phyloP scores from a whole-genome alignment of 2,329 filamentous ascomycete species.

The Hymenoscyphus scutula region DNA sequence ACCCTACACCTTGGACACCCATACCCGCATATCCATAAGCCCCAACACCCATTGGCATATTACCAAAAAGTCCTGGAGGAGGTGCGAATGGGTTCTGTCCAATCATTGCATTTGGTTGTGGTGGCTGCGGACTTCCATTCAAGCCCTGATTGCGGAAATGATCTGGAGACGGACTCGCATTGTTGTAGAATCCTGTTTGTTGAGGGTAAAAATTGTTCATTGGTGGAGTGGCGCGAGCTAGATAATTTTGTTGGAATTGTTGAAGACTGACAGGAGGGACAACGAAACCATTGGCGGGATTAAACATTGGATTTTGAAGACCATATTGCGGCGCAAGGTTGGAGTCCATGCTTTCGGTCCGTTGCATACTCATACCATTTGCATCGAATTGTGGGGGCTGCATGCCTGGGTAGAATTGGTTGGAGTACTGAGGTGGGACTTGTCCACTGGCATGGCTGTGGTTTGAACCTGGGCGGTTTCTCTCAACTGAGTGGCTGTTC shows the following conservation, averaged over 20 bases:
- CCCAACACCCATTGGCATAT: constrained; percentile 46
- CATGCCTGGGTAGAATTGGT: constrained; percentile 54
- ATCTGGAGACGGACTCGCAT: constrained; percentile 49
- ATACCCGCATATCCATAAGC: constrained; percentile 46
- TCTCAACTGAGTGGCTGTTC: constrained; percentile 44
- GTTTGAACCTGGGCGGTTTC: constrained; percentile 55
- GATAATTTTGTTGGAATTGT: constrained; percentile 59
- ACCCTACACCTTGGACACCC: constrained; percentile 49
- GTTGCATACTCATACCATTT: constrained; percentile 47
- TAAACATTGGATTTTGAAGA: constrained; percentile 53
- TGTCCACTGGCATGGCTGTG: constrained; percentile 49
- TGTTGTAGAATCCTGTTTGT: constrained; percentile 50
- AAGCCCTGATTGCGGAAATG: constrained; percentile 54
- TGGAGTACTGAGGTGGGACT: constrained; percentile 43
- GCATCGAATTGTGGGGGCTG: constrained; percentile 48
- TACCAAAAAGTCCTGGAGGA: constrained; percentile 47
- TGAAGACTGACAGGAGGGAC: constrained; percentile 51
- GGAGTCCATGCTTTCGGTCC: constrained; percentile 52
- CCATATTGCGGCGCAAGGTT: constrained; percentile 49
- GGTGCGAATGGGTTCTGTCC: constrained; percentile 45
- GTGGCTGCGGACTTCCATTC: constrained; percentile 48
- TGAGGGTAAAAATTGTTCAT: constrained; percentile 59
- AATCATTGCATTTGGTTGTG: constrained; percentile 41
- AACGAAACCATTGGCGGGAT: constrained; percentile 45
- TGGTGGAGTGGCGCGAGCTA: constrained; percentile 50